These are phyloP conservation scores for Anastatica hierochuntica DNA, from an alignment of 345 rosid species.

Conservation along the genomic window DNA sequence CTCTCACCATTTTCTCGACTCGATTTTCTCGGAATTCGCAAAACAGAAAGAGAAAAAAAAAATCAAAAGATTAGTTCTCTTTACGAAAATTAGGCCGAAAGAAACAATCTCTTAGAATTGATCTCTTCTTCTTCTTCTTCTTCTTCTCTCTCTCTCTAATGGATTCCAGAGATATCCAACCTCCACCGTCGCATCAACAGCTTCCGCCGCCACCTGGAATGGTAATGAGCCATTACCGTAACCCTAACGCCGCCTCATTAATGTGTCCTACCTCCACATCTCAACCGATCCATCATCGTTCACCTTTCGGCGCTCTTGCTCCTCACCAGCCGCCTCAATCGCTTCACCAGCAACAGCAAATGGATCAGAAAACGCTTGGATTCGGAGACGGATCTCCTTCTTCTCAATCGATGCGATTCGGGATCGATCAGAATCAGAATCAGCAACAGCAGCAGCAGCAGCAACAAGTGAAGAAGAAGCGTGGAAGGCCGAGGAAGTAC, in stretches of 20 bases:
- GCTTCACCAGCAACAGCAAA: too few species aligned
- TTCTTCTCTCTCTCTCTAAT: conserved; percentile 13
- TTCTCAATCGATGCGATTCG: conserved; percentile 25
- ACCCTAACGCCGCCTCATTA: conserved; percentile 26
- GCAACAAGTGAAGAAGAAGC: conserved; percentile 53
- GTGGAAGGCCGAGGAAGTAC: conserved; percentile 90
- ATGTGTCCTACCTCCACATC: conserved; percentile 27
- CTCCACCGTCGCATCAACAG: not conserved
- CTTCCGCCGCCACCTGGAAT: conserved; percentile 23
- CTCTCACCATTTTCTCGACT: too few species aligned
- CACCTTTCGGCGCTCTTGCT: conserved; percentile 19
- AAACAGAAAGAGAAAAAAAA: too few species aligned
- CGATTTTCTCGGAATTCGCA: too few species aligned
- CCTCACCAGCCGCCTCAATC: conserved; percentile 19
- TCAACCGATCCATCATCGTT: conserved; percentile 16
- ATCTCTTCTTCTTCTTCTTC: too few species aligned
- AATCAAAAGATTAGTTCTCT: too few species aligned
- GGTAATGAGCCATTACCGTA: conserved; percentile 32
- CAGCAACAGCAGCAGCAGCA: conserved; percentile 12
- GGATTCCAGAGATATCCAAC: conserved; percentile 47
- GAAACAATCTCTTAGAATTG: too few species aligned
- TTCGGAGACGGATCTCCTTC: conserved; percentile 74
- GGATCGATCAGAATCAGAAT: conserved; percentile 20
- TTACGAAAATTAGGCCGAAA: too few species aligned
- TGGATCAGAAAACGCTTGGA: conserved; percentile 30